These are phyloP conservation scores for Anthracocystis panici-leucophaei DNA, from an alignment of 1,284 basidiomycete species.

Conservation along the genomic window DNA sequence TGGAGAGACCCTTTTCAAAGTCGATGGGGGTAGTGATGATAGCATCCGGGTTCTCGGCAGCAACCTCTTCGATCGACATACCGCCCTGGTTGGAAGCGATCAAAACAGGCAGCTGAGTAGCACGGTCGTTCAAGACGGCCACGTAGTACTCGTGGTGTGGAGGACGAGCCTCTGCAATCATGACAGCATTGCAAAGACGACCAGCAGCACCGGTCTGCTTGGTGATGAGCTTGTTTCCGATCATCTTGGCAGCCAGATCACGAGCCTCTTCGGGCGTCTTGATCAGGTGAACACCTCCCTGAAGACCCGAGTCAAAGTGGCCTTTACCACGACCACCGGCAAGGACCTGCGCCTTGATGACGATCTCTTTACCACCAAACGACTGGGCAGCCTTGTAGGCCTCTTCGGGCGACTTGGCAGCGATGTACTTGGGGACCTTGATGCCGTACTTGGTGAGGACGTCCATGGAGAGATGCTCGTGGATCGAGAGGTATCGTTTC, in stretches of 20 bases:
- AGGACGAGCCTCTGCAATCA: slow-evolving; percentile 95
- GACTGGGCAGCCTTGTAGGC: slow-evolving; percentile 88
- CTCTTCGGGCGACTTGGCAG: slow-evolving; percentile 89
- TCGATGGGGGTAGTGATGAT: slow-evolving; percentile 96
- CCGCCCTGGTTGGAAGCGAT: slow-evolving; percentile 86
- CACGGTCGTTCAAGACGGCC: slow-evolving; percentile 95
- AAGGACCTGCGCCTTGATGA: slow-evolving; percentile 97
- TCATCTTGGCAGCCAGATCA: slow-evolving; percentile 90
- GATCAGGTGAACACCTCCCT: slow-evolving; percentile 97
- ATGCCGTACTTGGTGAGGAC: slow-evolving; percentile 98
- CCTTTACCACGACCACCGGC: slow-evolving; percentile 99
- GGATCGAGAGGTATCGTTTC: slow-evolving; percentile 94
- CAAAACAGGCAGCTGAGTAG: slow-evolving; percentile 87
- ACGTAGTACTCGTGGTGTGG: slow-evolving; percentile 98
- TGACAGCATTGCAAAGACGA: slow-evolving; percentile 95
- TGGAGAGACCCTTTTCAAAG: slow-evolving; percentile 84
- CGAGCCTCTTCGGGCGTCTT: slow-evolving; percentile 91
- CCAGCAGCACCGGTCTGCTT: slow-evolving; percentile 97
- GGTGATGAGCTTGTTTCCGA: slow-evolving; percentile 95
- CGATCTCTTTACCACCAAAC: slow-evolving; percentile 75
- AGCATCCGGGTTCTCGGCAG: slow-evolving; percentile 92
- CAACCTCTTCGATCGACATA: slow-evolving; percentile 96
- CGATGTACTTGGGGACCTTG: slow-evolving; percentile 90
- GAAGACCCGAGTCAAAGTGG: slow-evolving; percentile 93
- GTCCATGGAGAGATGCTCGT: slow-evolving; percentile 97